Base-by-base conservation (phyloP, 768 basidiomycete species). In the Pilatotrama ljubarskyi region DNA sequence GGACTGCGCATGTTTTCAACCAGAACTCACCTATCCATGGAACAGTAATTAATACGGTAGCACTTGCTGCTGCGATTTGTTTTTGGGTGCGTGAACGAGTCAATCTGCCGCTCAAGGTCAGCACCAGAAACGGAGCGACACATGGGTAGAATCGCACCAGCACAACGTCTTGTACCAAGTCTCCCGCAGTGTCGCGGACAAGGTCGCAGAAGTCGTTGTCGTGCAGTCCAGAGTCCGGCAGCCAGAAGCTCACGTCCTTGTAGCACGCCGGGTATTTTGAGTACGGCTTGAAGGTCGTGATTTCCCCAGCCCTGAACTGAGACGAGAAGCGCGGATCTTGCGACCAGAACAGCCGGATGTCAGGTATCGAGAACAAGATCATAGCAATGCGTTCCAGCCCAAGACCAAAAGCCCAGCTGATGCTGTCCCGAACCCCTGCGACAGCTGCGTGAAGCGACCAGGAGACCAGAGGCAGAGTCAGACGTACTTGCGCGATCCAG, bases 321-420 rank as follows among this genome's bases (percentile, higher is more conserved):
- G 84, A 81, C 25, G 89, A 77, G 81, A 99, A 99, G 13, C 95
- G 87, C 17, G 82, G 68, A 69, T 99, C 97, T 49, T 76, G 75
- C 2, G 95, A 95, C 97, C 97, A 99, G 81, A 99, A 99, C 14
- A 99, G 79, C 17, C 97, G 90, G 70, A 99, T 98, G 73, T 99
- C 97, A 9, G 96, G 97, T 52, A 99, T 96, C 14, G 88, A 88
- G 77, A 89, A 98, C 47, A 99, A 84, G 61, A 98, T 86, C 97
- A 99, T 99, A 15, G 95, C 94, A 64, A 98, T 95, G 32, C 97
- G 85, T 70, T 99, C 97, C 43, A 99, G 82, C 4, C 97, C 97
- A 52, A 99, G 86, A 24, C 97, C 97, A 69, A 98, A 98, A 0
- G 97, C 97, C 96, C 97, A 99, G 25, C 95, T 93, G 66, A 93